Conservation (phyloP, 805 yeast species). For the Myxozyma nipponensis region DNA sequence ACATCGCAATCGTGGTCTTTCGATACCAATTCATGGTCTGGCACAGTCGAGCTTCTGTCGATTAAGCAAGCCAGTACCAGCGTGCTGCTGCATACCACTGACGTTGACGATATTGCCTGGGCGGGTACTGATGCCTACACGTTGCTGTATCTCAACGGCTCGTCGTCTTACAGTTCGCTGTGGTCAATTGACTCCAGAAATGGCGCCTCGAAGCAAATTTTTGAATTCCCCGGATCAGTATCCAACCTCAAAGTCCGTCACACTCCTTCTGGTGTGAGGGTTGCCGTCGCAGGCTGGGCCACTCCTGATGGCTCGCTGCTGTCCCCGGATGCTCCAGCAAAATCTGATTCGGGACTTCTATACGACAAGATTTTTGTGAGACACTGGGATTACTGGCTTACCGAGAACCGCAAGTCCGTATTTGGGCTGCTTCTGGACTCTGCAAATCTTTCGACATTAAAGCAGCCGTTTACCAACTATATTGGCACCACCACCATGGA, state of each 20-base stretch:
- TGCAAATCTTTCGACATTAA: constrained; percentile 7
- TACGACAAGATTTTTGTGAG: constrained; percentile 28
- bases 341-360: constrained; percentile 17
- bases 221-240: constrained; percentile 21
- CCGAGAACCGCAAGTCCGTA: constrained; percentile 20
- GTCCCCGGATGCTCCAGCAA: constrained; percentile 24
- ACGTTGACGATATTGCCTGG: constrained; percentile 24
- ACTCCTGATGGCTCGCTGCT: constrained; percentile 19
- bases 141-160: constrained; percentile 19
- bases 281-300: constrained; percentile 27
- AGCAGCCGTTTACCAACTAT: constrained; percentile 21
- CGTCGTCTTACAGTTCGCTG: constrained; percentile 13
- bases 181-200: constrained; percentile 14
- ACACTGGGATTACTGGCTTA: constrained; percentile 32
- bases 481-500: constrained; percentile 16
- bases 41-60: constrained; percentile 5
- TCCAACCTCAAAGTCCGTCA: constrained; percentile 12
- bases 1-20: constrained; percentile 22
- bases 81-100: constrained; percentile 14
- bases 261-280: constrained; percentile 17
- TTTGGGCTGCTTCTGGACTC: constrained; percentile 23
- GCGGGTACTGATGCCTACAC: constrained; percentile 17
- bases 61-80: constrained; percentile 5
- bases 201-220: constrained; percentile 3
- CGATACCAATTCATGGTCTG: constrained; percentile 7